Base-by-base conservation (phyloP, 2,329 filamentous ascomycete species). In the Ciborinia camelliae region DNA sequence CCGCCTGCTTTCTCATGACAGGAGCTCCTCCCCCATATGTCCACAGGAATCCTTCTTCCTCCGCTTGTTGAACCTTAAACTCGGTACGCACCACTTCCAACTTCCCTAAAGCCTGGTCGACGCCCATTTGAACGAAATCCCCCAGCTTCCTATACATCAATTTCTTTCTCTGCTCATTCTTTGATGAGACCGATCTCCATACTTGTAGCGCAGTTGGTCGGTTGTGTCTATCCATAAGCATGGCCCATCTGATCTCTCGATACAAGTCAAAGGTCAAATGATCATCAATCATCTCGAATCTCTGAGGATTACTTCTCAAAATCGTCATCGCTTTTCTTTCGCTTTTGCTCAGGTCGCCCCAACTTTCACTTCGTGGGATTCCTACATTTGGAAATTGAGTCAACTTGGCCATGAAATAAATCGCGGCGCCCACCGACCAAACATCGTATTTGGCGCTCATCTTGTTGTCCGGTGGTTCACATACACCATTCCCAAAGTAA, bases 371-470 rank as follows among this genome's bases (percentile, higher is more conserved):
- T n/a, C n/a, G n/a, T n/a, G n/a, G n/a, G n/a, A n/a, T n/a, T 23
- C 55, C 55, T 32, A 4, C 3, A 28, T 59, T 47, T 47, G 62
- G 52, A 1, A n/a, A n/a, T n/a, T 35, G 28, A 1, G 0, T 7
- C 32, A 20, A n/a, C 23, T 20, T 41, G 7, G 62, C 55, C 54
- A 61, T 12, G 18, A 30, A 61, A 35, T 51, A 64, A 45, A 64
- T 39, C 45, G 43, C 9, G n/a, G 7, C 12, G 1, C 26, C 62
- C 20, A 30, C 45, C 20, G 32, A 60, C 62, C 62, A 64, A n/a
- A 64, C 62, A 23, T 64, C 62, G 9, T 12, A 64, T 41, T 64
- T 64, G 7, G 47, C 37, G 32, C 52, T 58, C 52, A 63, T 32
- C 23, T 37, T 50, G 7, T 20, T 5, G 14, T 63, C 62, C 4